These are phyloP conservation scores for Capsicum chinense DNA, from an alignment of 257 asterid genomes.

Conservation along the genomic window DNA sequence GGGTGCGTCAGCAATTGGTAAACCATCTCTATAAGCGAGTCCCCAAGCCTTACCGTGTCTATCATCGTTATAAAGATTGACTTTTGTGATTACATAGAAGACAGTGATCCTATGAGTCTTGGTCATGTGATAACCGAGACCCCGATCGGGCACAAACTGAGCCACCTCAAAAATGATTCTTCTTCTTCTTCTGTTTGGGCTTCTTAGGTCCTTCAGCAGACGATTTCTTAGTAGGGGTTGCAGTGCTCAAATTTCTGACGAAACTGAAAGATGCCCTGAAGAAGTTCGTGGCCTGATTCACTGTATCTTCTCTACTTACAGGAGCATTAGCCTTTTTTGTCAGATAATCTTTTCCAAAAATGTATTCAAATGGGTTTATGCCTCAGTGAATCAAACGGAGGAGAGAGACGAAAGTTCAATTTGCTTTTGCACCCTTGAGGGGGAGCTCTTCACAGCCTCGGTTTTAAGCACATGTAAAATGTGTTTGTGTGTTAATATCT, in stretches of 20 bases:
- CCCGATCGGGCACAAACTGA: constrained; percentile 93
- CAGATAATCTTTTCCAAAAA: not conserved
- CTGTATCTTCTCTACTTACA: constrained; percentile 45
- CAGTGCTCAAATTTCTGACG: constrained; percentile 53
- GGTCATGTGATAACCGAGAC: constrained; percentile 92
- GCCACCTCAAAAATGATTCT: constrained; percentile 91
- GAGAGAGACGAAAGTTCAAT: not conserved
- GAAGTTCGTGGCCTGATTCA: constrained; percentile 46
- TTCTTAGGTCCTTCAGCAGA: constrained; percentile 48
- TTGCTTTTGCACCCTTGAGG: constrained; percentile 16
- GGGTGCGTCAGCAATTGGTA: constrained; percentile 72
- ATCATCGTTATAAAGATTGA: constrained; percentile 94
- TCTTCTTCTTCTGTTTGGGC: constrained; percentile 78
- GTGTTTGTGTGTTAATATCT: not conserved
- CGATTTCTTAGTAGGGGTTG: constrained; percentile 39
- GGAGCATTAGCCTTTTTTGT: constrained; percentile 72
- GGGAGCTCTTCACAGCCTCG: not conserved
- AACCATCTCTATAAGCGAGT: constrained; percentile 74
- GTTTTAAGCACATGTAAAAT: not conserved
- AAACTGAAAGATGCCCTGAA: constrained; percentile 50
- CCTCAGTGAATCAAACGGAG: not conserved
- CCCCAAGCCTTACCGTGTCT: constrained; percentile 99
- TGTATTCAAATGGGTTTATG: not conserved
- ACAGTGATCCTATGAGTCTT: constrained; percentile 80
- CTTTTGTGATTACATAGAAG: constrained; percentile 85